Conservation (phyloP, 306 rosid genomes). For the Benincasa hispida region DNA sequence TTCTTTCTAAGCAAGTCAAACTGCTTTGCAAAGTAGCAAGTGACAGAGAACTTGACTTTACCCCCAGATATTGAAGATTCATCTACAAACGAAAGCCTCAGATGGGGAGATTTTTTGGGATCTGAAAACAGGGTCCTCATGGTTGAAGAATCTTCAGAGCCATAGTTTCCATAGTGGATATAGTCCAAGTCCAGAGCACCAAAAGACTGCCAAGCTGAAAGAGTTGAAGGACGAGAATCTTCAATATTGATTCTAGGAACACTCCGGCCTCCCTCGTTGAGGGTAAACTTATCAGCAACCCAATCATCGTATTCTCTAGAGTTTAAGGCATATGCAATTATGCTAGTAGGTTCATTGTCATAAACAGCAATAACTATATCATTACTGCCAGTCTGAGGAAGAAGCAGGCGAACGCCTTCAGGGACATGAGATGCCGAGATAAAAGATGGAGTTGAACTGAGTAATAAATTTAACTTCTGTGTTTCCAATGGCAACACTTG, state of each 20-base stretch:
- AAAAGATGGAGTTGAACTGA: slow-evolving; percentile 47
- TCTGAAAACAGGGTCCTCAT: slow-evolving; percentile 49
- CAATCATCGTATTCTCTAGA: slow-evolving; percentile 70
- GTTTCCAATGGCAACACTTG: slow-evolving; percentile 58
- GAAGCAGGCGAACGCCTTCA: slow-evolving; percentile 78
- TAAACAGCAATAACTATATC: slow-evolving; percentile 79
- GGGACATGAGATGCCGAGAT: slow-evolving; percentile 48
- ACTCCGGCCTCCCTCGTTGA: slow-evolving; percentile 36
- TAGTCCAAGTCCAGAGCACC: slow-evolving; percentile 64
- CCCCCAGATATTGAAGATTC: slow-evolving; percentile 51
- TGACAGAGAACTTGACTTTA: slow-evolving; percentile 78
- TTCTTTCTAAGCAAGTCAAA: slow-evolving; percentile 73
- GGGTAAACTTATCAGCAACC: slow-evolving; percentile 47
- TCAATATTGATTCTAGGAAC: slow-evolving; percentile 31
- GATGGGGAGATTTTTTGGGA: slow-evolving; percentile 58
- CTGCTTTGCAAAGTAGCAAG: slow-evolving; percentile 84
- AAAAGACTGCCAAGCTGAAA: slow-evolving; percentile 66
- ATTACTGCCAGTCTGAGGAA: slow-evolving; percentile 45
- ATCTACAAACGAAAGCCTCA: slow-evolving; percentile 64
- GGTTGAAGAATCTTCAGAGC: slow-evolving; percentile 72
- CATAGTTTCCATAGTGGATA: slow-evolving; percentile 52
- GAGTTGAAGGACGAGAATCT: slow-evolving; percentile 42
- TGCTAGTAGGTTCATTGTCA: slow-evolving; percentile 86
- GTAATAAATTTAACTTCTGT: slow-evolving; percentile 44
- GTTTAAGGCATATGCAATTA: slow-evolving; percentile 80